Evolutionary conservation across 768 basidiomycete genomes (phyloP).

Genomic region (Tubosaeta sp.): DNA sequence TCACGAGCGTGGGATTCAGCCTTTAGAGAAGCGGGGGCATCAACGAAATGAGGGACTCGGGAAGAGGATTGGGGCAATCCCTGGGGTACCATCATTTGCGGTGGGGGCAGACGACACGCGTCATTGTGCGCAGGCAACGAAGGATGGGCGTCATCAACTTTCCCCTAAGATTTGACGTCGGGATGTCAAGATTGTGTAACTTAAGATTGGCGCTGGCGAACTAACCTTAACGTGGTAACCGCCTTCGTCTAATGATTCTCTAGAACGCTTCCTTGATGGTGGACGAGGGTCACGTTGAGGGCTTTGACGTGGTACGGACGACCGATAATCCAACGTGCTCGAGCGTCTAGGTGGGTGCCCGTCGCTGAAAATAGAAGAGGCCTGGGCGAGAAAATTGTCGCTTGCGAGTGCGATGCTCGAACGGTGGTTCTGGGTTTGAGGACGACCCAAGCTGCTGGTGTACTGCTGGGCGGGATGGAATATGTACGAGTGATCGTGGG

Average conservation of each 20-base stretch:
- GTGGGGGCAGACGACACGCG: conserved; percentile 19
- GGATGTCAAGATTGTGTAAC: conserved; percentile 22
- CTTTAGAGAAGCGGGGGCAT: conserved; percentile 5
- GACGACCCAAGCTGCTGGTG: conserved; percentile 14
- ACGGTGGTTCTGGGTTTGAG: conserved; percentile 29
- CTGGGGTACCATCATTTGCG: conserved; percentile 25
- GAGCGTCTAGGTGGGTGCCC: conserved; percentile 18
- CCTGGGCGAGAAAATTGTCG: conserved; percentile 31
- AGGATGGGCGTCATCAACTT: conserved; percentile 18
- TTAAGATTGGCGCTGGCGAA: conserved; percentile 26
- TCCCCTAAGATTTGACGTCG: conserved; percentile 26
- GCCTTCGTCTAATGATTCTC: conserved; percentile 26
- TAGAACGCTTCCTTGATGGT: conserved; percentile 32
- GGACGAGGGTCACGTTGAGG: conserved; percentile 17
- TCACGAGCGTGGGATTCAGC: conserved; percentile 19
- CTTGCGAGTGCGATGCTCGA: conserved; percentile 31
- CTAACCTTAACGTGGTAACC: conserved; percentile 31
- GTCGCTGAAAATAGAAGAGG: conserved; percentile 28
- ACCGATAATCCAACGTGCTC: conserved; percentile 14
- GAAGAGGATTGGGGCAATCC: conserved; percentile 8
- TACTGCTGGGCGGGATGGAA: conserved; percentile 23
- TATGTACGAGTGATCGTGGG: conserved; percentile 21
- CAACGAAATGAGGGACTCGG: conserved; percentile 13
- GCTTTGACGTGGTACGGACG: conserved; percentile 13
- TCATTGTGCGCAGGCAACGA: conserved; percentile 20